Evolutionary conservation across 495 filamentous ascomycete species (phyloP), one percentile per base, ranked within the genome.

Genomic region (Cryomyces minteri): DNA sequence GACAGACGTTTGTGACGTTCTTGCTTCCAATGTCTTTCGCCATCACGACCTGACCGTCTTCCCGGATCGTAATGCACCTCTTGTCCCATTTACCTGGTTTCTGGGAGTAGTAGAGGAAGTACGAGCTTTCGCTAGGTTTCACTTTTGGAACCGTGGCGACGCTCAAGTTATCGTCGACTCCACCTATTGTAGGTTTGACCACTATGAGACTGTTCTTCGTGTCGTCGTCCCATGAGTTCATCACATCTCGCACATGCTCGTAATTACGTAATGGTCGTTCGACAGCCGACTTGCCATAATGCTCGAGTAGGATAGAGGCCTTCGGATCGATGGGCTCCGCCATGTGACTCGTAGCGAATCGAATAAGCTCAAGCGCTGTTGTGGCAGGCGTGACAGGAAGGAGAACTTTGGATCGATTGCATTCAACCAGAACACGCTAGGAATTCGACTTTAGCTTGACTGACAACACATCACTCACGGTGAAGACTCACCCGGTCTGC

Each of bases 211-310:
- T 60, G 55, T 90, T 88, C 50, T 82, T 72, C 1, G 67, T 65
- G 57, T 93, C 87, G 11, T 68, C 62, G 32, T 88, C 77, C 90
- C 90, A 98, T 4, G 86, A 90, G 58, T 88, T 92, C 71, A 95
- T 69, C 29, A 94, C 73, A 59, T 94, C 85, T 33, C 86, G 74
- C 29, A 96, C 69, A 48, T 73, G 76, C 63, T 98, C 90, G 58
- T 94, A 95, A 6, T 73, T 77, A 9, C 90, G 82, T 28, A 98
- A 58, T 4, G 82, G 77, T 40, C 90, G 75, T 55, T 92, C 82
- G 4, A 98, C 67, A n/a, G 85, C 86, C 1, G 88, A 62, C 34
- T 74, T 68, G 14, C 64, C 60, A 55, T 83, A 95, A 0, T 70
- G 74, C 58, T 98, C 90, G 32, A 88, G 58, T 1, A 95, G 51